Base-by-base conservation (phyloP, 2,329 filamentous ascomycete genomes). In the Paraconiothyrium sp. region DNA sequence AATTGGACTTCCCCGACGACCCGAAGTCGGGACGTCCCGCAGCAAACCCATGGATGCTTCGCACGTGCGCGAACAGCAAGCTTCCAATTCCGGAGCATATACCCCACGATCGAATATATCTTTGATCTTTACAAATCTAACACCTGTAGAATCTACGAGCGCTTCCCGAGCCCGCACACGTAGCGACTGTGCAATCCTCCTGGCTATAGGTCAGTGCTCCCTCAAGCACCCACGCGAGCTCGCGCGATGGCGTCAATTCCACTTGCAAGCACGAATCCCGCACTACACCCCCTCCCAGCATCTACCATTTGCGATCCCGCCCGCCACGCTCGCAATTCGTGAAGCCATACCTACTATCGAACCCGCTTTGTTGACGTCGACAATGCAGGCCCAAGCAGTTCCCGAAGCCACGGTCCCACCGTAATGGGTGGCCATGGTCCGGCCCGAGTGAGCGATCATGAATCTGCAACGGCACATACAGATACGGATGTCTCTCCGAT, bases 161-260 rank as follows among this genome's bases (percentile, higher is more conserved):
- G 4, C 43, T 20, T 44, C 41, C 16, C n/a, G 16, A 20, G 41
- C 16, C n/a, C 41, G 8, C 16, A 24, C 13, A 22, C 20, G n/a
- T 9, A 46, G 43, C 20, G 3, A 1, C 9, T 20, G 20, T 20
- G 20, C 9, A 22, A 22, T 46, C 43, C 46, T 49, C 3, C 13
- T 24, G 35, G 14, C 37, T 5, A 46, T 48, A 57, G 54, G 54
- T 57, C 34, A 48, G 54, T 57, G 54, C 51, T 54, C 51, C 37
- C 48, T 22, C 50, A 16, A 16, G 14, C 34, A 24, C 34, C 24
- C 54, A 37, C 46, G 27, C 47, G 55, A 43, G 13, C 47, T 43
- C 43, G 55, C 48, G 54, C 59, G 8, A 58, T 61, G 37, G 55
- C 49, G 43, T 61, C 59, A 61, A 58, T 16, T 34, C 41, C 13